These are phyloP conservation scores for Xylariaceae sp. DNA, from an alignment of 2,329 filamentous ascomycete genomes.

Conservation along the genomic window DNA sequence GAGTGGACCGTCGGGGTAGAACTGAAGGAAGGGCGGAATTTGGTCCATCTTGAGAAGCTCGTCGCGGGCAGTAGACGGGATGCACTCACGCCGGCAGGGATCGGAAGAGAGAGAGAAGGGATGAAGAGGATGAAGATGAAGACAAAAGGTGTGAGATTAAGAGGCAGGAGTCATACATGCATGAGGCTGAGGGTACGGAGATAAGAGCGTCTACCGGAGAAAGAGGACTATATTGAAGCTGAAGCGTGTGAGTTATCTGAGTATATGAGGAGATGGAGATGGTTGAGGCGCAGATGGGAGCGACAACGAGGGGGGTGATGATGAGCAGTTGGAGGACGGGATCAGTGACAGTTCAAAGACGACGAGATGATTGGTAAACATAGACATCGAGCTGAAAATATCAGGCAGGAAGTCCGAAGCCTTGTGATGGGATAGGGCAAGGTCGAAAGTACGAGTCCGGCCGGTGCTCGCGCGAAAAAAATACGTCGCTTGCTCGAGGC, in stretches of 20 bases:
- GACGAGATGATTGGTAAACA: neutral
- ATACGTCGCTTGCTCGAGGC: neutral
- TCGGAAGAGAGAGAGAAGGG: neutral
- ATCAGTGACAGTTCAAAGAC: no score
- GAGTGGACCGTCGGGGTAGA: neutral
- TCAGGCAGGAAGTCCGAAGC: neutral
- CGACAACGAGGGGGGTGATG: neutral
- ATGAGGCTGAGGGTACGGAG: neutral
- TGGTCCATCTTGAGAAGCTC: slow-evolving; percentile 6
- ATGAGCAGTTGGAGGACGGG: neutral
- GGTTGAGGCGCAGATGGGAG: neutral
- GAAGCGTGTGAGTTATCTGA: neutral
- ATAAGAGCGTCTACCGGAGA: neutral
- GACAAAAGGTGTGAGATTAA: neutral
- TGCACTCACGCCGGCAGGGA: neutral
- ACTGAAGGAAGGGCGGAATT: neutral
- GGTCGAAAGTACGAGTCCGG: no score
- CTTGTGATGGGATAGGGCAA: neutral
- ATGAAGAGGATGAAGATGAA: neutral
- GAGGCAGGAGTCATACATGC: neutral
- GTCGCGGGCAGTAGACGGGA: neutral
- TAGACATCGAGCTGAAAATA: neutral
- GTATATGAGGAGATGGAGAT: no score
- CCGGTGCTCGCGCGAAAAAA: no score
- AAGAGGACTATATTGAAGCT: neutral